These are phyloP conservation scores for Collybia mongolica DNA, from an alignment of 768 basidiomycete genomes.

Conservation along the genomic window DNA sequence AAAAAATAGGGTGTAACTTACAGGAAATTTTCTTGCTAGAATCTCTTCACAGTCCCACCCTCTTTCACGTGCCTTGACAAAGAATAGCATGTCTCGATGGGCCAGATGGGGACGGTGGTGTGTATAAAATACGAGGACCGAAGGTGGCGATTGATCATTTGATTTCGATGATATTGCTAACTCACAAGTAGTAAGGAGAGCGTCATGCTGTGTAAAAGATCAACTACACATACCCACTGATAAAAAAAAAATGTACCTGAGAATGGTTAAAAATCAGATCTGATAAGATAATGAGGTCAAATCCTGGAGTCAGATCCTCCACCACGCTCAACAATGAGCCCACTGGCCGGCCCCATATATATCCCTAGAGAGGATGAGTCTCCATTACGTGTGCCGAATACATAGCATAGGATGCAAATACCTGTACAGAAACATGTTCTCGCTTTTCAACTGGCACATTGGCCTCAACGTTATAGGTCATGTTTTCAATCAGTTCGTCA, in stretches of 20 bases:
- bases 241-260: slow-evolving; percentile 47
- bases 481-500: slow-evolving; percentile 66
- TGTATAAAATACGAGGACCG: slow-evolving; percentile 80
- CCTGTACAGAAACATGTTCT: slow-evolving; percentile 31
- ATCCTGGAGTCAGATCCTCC: slow-evolving; percentile 30
- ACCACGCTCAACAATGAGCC: slow-evolving; percentile 38
- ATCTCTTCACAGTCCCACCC: slow-evolving; percentile 80
- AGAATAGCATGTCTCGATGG: slow-evolving; percentile 81
- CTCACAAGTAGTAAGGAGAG: slow-evolving; percentile 75
- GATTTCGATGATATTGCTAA: slow-evolving; percentile 25
- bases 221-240: background rate
- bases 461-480: slow-evolving; percentile 59
- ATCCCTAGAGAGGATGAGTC: slow-evolving; percentile 48
- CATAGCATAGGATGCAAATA: slow-evolving; percentile 5
- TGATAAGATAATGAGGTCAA: slow-evolving; percentile 84
- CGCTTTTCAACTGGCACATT: slow-evolving; percentile 48
- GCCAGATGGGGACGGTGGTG: slow-evolving; percentile 88
- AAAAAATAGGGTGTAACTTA: slow-evolving; percentile 26
- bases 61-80: slow-evolving; percentile 52
- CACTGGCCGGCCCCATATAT: slow-evolving; percentile 75
- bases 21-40: slow-evolving; percentile 60
- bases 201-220: slow-evolving; percentile 59
- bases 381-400: no score
- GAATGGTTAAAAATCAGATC: slow-evolving; percentile 96
- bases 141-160: slow-evolving; percentile 15